Evolutionary conservation across 306 rosid species (phyloP).

Genomic region (Comarum palustre): DNA sequence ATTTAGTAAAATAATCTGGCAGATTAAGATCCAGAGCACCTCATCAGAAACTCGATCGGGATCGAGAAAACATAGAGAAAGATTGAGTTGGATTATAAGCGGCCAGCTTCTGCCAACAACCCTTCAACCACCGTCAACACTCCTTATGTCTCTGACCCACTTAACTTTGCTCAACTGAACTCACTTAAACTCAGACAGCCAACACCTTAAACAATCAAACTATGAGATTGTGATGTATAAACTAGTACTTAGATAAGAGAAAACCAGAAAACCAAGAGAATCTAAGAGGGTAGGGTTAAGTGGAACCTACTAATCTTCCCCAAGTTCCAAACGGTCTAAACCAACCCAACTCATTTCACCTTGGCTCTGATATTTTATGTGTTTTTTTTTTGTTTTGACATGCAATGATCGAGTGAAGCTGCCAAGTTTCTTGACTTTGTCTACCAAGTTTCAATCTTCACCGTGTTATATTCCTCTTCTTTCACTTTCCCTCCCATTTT

Average conservation of each 20-base stretch:
- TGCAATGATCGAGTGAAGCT: slow-evolving; percentile 1
- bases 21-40: slow-evolving; percentile 16
- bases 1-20: not conserved
- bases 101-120: slow-evolving; percentile 23
- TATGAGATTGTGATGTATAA: not conserved
- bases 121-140: slow-evolving; percentile 25
- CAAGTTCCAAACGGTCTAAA: slow-evolving; percentile 12
- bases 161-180: not conserved
- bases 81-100: not conserved
- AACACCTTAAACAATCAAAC: not conserved
- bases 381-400: not conserved
- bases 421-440: not conserved
- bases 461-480: not conserved
- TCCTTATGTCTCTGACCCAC: slow-evolving; percentile 1
- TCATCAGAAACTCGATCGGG: slow-evolving; percentile 1
- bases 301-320: slow-evolving; percentile 18
- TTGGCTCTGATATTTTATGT: not conserved
- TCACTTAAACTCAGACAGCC: not conserved
- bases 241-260: too few species aligned
- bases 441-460: not conserved
- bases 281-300: not conserved
- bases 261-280: not conserved
- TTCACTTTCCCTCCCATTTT: slow-evolving; percentile 3
- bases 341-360: not conserved
- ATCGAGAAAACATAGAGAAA: slow-evolving; percentile 1